These are phyloP conservation scores for Colletotrichum zoysiae DNA, from an alignment of 2,329 filamentous ascomycete species.

Conservation along the genomic window DNA sequence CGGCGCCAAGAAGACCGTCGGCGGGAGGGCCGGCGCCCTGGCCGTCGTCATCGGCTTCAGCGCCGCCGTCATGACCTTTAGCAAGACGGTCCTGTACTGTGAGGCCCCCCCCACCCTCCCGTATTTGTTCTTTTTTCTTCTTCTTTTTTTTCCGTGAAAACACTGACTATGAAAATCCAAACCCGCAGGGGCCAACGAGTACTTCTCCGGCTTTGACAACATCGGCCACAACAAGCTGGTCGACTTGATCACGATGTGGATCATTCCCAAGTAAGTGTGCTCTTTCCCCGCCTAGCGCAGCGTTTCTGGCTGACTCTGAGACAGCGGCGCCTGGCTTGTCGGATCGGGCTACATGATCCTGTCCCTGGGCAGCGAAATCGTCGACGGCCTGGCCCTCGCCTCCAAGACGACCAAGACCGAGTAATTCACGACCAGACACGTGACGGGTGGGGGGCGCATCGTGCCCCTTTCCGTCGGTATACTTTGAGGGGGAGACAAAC, in stretches of 20 bases:
- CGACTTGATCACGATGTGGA: conserved; percentile 65
- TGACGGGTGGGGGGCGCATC: background rate
- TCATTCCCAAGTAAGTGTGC: conserved; percentile 69
- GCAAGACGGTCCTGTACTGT: conserved; percentile 74
- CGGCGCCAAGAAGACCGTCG: conserved; percentile 51
- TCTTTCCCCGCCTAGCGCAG: background rate
- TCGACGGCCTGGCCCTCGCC: conserved; percentile 58
- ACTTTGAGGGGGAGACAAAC: background rate
- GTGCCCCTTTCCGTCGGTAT: background rate
- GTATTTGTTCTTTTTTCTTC: no score
- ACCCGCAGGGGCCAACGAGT: conserved; percentile 65
- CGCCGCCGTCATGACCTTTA: conserved; percentile 70
- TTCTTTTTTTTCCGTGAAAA: no score
- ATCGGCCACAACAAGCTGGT: conserved; percentile 66
- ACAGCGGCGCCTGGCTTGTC: conserved; percentile 68
- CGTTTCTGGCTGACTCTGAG: conserved; percentile 5
- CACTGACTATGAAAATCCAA: background rate
- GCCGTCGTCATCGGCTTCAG: conserved; percentile 64
- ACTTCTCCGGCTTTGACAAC: conserved; percentile 67
- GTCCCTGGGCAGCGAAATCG: conserved; percentile 61
- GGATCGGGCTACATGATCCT: conserved; percentile 65
- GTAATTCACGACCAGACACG: conserved; percentile 44
- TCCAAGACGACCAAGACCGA: conserved; percentile 56
- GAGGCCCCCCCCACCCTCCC: conserved; percentile 46
- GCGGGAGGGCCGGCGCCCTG: conserved; percentile 58